phyloP scores from a whole-genome alignment of 106 monocot species.

The Dendrobium nobile region DNA sequence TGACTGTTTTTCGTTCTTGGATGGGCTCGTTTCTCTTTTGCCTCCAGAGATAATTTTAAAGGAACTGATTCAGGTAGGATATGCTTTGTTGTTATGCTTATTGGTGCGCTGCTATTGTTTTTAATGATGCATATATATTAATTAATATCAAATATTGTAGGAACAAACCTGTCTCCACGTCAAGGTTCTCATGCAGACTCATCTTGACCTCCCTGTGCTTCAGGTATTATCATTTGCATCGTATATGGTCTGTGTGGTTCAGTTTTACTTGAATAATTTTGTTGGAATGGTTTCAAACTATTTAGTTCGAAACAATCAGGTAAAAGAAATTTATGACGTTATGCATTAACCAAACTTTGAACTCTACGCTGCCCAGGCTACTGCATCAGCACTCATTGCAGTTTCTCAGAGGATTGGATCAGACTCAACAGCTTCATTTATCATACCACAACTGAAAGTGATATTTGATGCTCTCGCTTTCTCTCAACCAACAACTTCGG shows the following conservation, averaged over 20 bases:
- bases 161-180: conserved; percentile 66
- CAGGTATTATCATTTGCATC: conserved; percentile 37
- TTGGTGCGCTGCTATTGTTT: not conserved
- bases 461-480: conserved; percentile 88
- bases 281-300: not conserved
- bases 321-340: not conserved
- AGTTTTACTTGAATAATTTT: not conserved
- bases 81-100: not conserved
- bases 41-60: conserved; percentile 43
- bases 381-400: conserved; percentile 51
- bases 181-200: conserved; percentile 58
- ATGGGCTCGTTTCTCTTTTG: conserved; percentile 57
- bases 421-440: conserved; percentile 51
- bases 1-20: conserved; percentile 65
- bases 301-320: not conserved
- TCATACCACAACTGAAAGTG: conserved; percentile 74
- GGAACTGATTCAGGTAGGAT: conserved; percentile 70
- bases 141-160: conserved; percentile 31
- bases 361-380: conserved; percentile 39
- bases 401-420: conserved; percentile 77
- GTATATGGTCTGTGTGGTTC: not conserved
- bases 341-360: not conserved
- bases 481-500: conserved; percentile 32
- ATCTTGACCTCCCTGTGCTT: conserved; percentile 60
- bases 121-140: conserved; percentile 15